A percentile compares a stretch with the other conserved stretches of the same genome.
Conservation (phyloP, 495 filamentous ascomycete genomes). For the Lepraria neglecta region DNA sequence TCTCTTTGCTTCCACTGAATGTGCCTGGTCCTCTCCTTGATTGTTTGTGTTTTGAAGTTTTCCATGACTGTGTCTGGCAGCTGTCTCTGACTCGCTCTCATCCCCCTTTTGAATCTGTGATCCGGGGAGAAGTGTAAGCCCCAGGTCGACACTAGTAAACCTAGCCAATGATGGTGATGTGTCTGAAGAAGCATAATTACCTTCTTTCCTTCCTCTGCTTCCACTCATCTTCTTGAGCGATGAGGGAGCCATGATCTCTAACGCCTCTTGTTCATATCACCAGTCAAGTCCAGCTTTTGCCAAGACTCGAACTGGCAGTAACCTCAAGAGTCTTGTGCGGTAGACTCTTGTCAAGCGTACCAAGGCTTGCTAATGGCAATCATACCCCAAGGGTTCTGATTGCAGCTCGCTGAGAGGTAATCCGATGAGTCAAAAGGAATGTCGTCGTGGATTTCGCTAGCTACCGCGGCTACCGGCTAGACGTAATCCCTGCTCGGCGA, state of each 20-base stretch:
- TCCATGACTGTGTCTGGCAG: not conserved
- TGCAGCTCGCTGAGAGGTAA: too few species aligned
- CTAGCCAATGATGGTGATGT: constrained; percentile 18
- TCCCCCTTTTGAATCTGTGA: constrained; percentile 31
- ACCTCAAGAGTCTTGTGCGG: not conserved
- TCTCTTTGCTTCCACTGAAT: not conserved
- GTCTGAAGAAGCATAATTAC: constrained; percentile 38
- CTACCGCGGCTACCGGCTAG: too few species aligned
- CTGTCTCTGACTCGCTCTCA: constrained; percentile 3
- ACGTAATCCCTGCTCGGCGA: too few species aligned
- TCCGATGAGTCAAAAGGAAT: too few species aligned
- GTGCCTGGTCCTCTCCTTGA: not conserved
- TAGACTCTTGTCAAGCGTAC: too few species aligned
- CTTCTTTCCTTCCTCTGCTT: constrained; percentile 32
- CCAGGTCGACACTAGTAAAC: constrained; percentile 36
- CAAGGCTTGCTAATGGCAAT: too few species aligned
- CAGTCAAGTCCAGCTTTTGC: not conserved
- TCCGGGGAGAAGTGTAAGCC: constrained; percentile 43
- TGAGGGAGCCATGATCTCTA: constrained; percentile 15
- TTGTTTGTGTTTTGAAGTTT: not conserved
- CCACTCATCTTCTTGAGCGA: constrained; percentile 33
- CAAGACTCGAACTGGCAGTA: not conserved
- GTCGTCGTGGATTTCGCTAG: too few species aligned
- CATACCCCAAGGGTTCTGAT: too few species aligned
- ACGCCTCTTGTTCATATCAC: not conserved